Evolutionary conservation across 495 filamentous ascomycete species (phyloP).

Genomic region (Thermothielavioides terrestris): DNA sequence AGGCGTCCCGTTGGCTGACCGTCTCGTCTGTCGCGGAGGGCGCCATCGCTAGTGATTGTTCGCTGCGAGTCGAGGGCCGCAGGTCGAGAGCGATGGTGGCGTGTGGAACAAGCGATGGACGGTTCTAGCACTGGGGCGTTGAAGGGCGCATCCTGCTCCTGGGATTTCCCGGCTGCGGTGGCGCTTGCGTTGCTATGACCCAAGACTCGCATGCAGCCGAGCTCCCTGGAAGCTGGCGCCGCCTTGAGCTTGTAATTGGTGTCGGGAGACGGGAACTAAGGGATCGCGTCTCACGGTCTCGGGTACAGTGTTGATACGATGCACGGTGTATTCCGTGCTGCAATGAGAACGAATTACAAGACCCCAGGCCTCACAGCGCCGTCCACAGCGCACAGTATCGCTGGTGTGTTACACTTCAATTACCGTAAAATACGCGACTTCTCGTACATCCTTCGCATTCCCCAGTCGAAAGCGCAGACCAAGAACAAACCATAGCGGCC

Average conservation of each 20-base stretch:
- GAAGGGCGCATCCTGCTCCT: constrained; percentile 4
- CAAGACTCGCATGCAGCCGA: too few relatives aligned
- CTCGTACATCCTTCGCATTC: too few relatives aligned
- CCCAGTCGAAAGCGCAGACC: too few relatives aligned
- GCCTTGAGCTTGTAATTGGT: background rate
- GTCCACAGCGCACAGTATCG: too few relatives aligned
- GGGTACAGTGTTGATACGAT: background rate
- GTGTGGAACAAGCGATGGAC: background rate
- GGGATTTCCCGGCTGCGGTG: too few relatives aligned
- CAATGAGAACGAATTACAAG: too few relatives aligned
- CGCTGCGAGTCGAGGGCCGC: background rate
- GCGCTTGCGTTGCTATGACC: background rate
- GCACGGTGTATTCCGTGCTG: constrained; percentile 1
- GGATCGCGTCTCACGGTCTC: background rate
- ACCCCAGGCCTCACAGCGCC: too few relatives aligned
- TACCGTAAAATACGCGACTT: too few relatives aligned
- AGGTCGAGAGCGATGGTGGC: background rate
- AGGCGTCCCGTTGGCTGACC: constrained; percentile 23
- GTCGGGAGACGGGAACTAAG: background rate
- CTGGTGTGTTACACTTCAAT: too few relatives aligned
- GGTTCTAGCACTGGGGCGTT: background rate
- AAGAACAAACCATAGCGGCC: too few relatives aligned
- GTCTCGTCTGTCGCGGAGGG: constrained; percentile 35
- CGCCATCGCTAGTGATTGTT: constrained; percentile 29
- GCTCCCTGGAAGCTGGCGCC: background rate